A percentile compares a stretch with the other conserved stretches of the same genome.
Conservation (phyloP, 208 protist genomes). For the Trypanosoma caninum region DNA sequence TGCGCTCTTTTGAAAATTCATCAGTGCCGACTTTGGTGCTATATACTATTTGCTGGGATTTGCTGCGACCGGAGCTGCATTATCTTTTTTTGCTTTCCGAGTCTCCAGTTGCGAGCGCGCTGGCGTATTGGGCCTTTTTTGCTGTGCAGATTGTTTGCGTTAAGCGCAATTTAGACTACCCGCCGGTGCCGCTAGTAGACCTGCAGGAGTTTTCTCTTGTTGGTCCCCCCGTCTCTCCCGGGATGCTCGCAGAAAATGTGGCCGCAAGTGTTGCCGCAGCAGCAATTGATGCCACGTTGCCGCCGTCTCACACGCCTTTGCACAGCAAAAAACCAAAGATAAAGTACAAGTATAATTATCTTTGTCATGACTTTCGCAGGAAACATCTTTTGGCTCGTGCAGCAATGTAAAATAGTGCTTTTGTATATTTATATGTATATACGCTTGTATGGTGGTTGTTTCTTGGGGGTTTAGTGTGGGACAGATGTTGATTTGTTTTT, state of each 20-base stretch:
- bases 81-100: constrained; percentile 17
- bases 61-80: constrained; percentile 37
- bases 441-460: neutral
- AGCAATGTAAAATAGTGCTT: neutral
- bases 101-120: constrained; percentile 19
- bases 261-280: neutral
- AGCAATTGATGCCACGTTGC: neutral
- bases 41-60: constrained; percentile 37
- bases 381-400: neutral
- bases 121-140: constrained; percentile 33
- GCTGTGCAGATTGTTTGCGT: constrained; percentile 43
- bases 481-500: neutral
- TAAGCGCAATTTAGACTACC: constrained; percentile 32
- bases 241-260: neutral
- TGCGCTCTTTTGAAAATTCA: constrained; percentile 45
- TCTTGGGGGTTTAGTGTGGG: neutral
- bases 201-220: constrained; percentile 17
- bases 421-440: constrained; percentile 5
- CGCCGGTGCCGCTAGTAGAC: constrained; percentile 31
- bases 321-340: constrained; percentile 41
- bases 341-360: constrained; percentile 51
- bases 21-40: constrained; percentile 30
- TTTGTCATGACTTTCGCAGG: constrained; percentile 32
- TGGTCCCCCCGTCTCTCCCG: neutral
- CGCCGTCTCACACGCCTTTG: too few relatives aligned